Conservation (phyloP, 1,284 basidiomycete species). For the Apiotrichum mycotoxinovorans region DNA sequence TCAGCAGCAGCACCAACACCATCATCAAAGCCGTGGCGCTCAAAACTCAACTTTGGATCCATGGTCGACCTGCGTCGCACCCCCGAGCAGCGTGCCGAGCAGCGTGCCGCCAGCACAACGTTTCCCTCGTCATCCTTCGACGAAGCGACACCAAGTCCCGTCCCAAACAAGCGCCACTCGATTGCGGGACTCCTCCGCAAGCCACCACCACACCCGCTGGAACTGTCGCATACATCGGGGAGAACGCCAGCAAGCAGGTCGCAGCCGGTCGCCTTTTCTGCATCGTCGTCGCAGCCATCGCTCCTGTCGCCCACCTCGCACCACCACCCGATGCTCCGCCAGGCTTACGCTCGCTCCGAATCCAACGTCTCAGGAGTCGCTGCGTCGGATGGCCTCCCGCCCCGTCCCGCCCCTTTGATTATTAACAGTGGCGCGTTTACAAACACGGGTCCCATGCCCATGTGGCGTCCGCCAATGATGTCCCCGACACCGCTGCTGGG, state of each 20-base stretch:
- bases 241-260: conserved; percentile 8
- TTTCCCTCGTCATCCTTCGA: background rate
- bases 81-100: too few relatives aligned
- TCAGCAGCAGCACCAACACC: too few relatives aligned
- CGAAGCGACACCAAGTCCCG: background rate
- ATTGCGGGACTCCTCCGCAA: conserved; percentile 6
- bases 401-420: conserved; percentile 13
- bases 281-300: conserved; percentile 15
- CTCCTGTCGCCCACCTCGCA: conserved; percentile 1
- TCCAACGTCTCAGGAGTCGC: conserved; percentile 12
- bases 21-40: conserved; percentile 2
- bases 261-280: conserved; percentile 8
- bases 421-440: conserved; percentile 7
- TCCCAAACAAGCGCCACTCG: conserved; percentile 9
- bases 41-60: conserved; percentile 20
- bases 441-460: conserved; percentile 8
- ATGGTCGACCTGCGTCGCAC: conserved; percentile 17
- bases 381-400: background rate
- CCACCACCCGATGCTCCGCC: conserved; percentile 20
- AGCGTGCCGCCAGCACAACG: too few relatives aligned
- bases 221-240: conserved; percentile 13
- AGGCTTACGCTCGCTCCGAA: conserved; percentile 18
- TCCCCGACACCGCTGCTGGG: conserved; percentile 15
- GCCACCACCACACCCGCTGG: conserved; percentile 15
- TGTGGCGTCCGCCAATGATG: conserved; percentile 16